Evolutionary conservation across 1,284 basidiomycete species (phyloP), one percentile per base, ranked within the genome.

Genomic region (Ceratobasidium sp.): DNA sequence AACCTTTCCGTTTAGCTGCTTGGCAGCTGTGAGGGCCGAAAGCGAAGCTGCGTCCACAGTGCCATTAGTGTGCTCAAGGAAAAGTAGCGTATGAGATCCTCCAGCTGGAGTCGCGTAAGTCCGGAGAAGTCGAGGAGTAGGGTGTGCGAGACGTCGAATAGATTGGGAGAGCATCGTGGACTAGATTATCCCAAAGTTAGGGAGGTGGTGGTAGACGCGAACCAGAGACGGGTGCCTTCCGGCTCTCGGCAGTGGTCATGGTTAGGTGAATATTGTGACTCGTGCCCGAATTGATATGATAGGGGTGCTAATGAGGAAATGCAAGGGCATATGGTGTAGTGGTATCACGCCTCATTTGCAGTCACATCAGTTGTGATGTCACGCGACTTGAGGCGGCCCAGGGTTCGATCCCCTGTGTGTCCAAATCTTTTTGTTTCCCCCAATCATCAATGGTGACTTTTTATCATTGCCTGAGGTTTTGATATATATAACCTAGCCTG

Each of bases 21-120:
- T 87, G 1, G 97, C 97, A 38, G 97, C 97, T 0, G 95, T 95
- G 80, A 99, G 86, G 50, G 97, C 97, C 46, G 93, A 95, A 77
- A 98, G 89, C n/a, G 94, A 93, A 10, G 91, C 92, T 5, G 95
- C 89, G 80, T 96, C 95, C 81, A 99, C 89, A 80, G 89, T 88
- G 65, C 96, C 96, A 71, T 90, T 88, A 78, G 90, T 91, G 85
- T 98, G 96, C 85, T 98, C 97, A 79, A 98, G 87, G 81, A 95
- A 94, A 68, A 98, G 91, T 23, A 98, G 90, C 0, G 95, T 90
- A 83, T 93, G 90, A 0, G 92, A 27, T 44, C 27, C 27, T 4
- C 62, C 60, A 27, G 73, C 62, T 35, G 62, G 62, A n/a, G 50
- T 66, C n/a, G 73, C 48, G 30, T 55, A 66, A 6, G 60, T 55